These are phyloP conservation scores for Naganishia albida DNA, from an alignment of 1,284 basidiomycete genomes.

Conservation along the genomic window DNA sequence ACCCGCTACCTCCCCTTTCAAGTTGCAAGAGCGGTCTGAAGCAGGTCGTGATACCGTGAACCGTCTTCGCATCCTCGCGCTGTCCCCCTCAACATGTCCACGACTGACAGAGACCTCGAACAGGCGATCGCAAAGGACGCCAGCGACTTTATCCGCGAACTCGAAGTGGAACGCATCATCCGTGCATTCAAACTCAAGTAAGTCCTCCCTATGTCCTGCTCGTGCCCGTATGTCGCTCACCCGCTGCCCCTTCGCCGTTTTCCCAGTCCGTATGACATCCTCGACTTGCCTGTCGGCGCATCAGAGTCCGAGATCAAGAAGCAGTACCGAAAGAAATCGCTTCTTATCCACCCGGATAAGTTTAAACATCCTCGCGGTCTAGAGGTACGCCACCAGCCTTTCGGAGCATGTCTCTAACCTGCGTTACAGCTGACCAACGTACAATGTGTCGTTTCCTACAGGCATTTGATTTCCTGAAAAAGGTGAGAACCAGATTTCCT, in stretches of 20 bases:
- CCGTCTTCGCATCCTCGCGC: not conserved
- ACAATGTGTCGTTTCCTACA: constrained; percentile 33
- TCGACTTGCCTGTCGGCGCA: constrained; percentile 57
- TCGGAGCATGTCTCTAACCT: not conserved
- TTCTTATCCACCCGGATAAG: constrained; percentile 63
- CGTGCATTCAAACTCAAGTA: constrained; percentile 60
- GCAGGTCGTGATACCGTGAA: no score
- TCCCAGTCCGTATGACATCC: constrained; percentile 58
- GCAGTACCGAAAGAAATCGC: constrained; percentile 59
- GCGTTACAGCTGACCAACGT: no score
- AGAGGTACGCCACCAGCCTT: constrained; percentile 46
- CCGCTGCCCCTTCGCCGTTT: not conserved
- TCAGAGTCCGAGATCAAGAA: constrained; percentile 59
- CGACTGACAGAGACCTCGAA: constrained; percentile 31
- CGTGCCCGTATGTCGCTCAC: not conserved
- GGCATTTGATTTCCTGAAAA: constrained; percentile 62
- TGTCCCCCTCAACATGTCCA: constrained; percentile 17
- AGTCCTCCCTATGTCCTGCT: constrained; percentile 30
- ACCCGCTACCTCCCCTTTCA: no score
- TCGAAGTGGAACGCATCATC: constrained; percentile 56
- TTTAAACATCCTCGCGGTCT: constrained; percentile 59
- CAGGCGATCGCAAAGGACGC: constrained; percentile 37
- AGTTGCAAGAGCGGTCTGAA: no score
- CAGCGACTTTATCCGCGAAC: constrained; percentile 38
- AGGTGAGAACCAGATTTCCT: constrained; percentile 44